Percentiles rank a stretch among this genome's conserved stretches.
These are phyloP conservation scores for Sugiyamaella castrensis DNA, from an alignment of 1,139 yeast genomes.

Conservation along the genomic window DNA sequence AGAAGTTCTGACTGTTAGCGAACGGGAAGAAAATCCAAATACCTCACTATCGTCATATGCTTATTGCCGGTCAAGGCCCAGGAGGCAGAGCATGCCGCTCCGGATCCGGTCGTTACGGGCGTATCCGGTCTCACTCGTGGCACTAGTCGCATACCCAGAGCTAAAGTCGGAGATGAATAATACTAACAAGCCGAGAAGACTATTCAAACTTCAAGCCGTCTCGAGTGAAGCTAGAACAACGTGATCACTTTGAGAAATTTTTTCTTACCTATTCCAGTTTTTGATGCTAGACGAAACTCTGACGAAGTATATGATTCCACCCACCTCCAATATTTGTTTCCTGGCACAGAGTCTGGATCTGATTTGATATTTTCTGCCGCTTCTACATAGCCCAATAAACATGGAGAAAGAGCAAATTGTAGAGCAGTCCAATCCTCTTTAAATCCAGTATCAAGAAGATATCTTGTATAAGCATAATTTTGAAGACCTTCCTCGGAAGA, in stretches of 20 bases:
- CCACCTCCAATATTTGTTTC: conserved; percentile 53
- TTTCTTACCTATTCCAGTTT: conserved; percentile 40
- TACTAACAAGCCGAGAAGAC: too few relatives aligned
- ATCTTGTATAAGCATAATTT: conserved; percentile 58
- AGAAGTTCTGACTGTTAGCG: conserved; percentile 36
- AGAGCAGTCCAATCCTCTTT: conserved; percentile 60
- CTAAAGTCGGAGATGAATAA: too few relatives aligned
- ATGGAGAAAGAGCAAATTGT: conserved; percentile 69
- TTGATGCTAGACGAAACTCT: conserved; percentile 53
- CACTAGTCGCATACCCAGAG: too few relatives aligned
- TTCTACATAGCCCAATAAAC: conserved; percentile 68
- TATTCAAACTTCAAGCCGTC: too few relatives aligned
- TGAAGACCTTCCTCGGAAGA: conserved; percentile 53
- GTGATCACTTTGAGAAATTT: too few relatives aligned
- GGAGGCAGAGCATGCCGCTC: too few relatives aligned
- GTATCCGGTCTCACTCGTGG: too few relatives aligned
- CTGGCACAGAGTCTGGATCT: conserved; percentile 23
- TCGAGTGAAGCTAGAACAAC: too few relatives aligned
- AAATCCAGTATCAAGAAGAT: conserved; percentile 52
- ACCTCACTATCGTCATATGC: too few relatives aligned
- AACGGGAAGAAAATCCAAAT: too few relatives aligned
- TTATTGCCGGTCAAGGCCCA: too few relatives aligned
- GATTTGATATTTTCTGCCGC: conserved; percentile 41
- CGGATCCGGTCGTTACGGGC: too few relatives aligned
- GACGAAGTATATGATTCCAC: conserved; percentile 57